Evolutionary conservation across 305 asterid genomes (phyloP).

Genomic region (Solanum chacoense): DNA sequence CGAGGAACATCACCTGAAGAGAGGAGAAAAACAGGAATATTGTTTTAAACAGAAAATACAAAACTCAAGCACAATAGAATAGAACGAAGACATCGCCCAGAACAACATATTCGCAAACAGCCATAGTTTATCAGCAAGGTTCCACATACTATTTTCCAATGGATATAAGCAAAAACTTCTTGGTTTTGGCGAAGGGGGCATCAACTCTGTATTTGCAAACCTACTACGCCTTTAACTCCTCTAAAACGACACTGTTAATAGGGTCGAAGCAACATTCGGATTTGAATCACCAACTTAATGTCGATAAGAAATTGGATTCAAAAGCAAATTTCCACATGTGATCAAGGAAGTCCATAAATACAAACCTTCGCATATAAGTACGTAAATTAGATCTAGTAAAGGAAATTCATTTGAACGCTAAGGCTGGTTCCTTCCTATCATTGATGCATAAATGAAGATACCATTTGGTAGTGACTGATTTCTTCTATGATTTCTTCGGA

Average conservation of each 20-base stretch:
- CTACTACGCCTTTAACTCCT: background rate
- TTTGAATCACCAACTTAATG: background rate
- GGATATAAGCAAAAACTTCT: background rate
- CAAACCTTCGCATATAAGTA: background rate
- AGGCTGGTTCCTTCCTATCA: background rate
- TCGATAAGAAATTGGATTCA: background rate
- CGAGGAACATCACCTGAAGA: constrained; percentile 75
- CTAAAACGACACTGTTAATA: background rate
- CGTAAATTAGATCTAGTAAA: background rate
- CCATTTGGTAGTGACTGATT: background rate
- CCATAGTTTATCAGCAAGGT: background rate
- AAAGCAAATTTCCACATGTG: background rate
- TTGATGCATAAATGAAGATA: background rate
- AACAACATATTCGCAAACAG: background rate
- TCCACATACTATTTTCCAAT: background rate
- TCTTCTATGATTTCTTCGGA: background rate
- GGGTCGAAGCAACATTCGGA: background rate
- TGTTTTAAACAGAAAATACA: background rate
- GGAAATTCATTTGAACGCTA: background rate
- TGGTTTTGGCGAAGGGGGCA: background rate
- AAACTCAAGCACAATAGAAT: background rate
- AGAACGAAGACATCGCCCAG: background rate
- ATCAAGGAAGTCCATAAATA: background rate
- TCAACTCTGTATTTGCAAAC: background rate
- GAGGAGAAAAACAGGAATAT: background rate